Conservation (phyloP, 768 basidiomycete species). For the Hericium alpestre region DNA sequence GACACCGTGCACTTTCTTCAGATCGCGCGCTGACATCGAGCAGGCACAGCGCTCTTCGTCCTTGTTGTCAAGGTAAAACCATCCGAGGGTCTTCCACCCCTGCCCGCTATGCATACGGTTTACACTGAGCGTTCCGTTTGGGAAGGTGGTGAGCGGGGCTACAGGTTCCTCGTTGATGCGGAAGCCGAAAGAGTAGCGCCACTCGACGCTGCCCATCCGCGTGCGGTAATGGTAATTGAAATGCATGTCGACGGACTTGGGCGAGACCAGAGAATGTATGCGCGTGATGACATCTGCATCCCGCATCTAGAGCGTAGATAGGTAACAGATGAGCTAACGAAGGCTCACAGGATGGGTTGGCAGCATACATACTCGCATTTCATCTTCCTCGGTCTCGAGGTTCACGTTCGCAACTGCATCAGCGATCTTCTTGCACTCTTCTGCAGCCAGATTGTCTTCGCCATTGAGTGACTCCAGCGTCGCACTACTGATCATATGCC, state of each 20-base stretch:
- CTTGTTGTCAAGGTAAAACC: neutral
- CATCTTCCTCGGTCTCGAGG: too few relatives aligned
- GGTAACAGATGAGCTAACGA: too few relatives aligned
- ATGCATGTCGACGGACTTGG: neutral
- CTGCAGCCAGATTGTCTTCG: too few relatives aligned
- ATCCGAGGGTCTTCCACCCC: neutral
- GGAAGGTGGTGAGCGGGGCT: neutral
- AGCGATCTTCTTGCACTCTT: too few relatives aligned
- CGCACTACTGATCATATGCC: too few relatives aligned
- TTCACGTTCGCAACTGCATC: too few relatives aligned
- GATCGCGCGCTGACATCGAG: neutral
- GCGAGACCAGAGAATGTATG: neutral
- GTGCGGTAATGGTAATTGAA: neutral
- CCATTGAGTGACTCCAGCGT: too few relatives aligned
- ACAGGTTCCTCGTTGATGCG: neutral
- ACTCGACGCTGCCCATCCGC: too few relatives aligned
- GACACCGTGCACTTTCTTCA: neutral
- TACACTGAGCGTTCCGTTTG: neutral
- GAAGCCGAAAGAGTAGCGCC: neutral
- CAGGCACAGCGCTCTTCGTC: neutral
- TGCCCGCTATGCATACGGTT: neutral
- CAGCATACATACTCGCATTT: too few relatives aligned
- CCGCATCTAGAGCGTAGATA: neutral
- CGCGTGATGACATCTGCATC: neutral
- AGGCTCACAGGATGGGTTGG: too few relatives aligned